Conservation (phyloP, 1,139 yeast genomes). For the Komagataea norvegica region DNA sequence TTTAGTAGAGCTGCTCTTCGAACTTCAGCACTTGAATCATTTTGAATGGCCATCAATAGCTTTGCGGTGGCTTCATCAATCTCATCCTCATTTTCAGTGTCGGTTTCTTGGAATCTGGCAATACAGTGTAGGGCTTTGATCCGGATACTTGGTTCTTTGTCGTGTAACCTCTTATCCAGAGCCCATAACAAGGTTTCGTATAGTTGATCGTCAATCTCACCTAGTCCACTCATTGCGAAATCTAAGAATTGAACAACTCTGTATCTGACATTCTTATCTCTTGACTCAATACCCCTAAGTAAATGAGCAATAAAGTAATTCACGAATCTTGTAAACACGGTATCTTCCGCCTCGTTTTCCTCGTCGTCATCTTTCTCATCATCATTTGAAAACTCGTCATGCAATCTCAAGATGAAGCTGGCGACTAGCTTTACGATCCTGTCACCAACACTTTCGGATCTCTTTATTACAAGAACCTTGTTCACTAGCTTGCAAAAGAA, state of each 20-base stretch:
- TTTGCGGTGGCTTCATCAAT: conserved; percentile 47
- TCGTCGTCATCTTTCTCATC: conserved; percentile 32
- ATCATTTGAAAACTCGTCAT: conserved; percentile 31
- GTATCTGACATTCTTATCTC: conserved; percentile 71
- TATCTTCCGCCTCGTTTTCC: conserved; percentile 35
- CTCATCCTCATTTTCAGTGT: conserved; percentile 36
- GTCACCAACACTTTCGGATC: conserved; percentile 71
- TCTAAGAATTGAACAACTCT: conserved; percentile 79
- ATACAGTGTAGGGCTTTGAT: conserved; percentile 79
- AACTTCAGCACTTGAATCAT: conserved; percentile 86
- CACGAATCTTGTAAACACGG: conserved; percentile 46
- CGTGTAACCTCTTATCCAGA: conserved; percentile 61
- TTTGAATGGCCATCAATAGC: conserved; percentile 53
- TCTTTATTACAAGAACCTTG: conserved; percentile 61
- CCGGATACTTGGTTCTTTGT: conserved; percentile 75
- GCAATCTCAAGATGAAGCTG: conserved; percentile 52
- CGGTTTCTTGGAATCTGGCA: conserved; percentile 68
- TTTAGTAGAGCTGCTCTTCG: conserved; percentile 80
- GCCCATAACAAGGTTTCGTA: conserved; percentile 60
- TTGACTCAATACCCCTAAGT: conserved; percentile 71
- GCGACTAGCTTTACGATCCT: conserved; percentile 71
- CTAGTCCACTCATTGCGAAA: conserved; percentile 63
- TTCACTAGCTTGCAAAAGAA: conserved; percentile 58
- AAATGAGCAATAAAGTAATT: conserved; percentile 62
- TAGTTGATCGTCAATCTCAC: conserved; percentile 71